These are phyloP conservation scores for Santalum album DNA, from an alignment of 164 flowering plant species.

Conservation along the genomic window DNA sequence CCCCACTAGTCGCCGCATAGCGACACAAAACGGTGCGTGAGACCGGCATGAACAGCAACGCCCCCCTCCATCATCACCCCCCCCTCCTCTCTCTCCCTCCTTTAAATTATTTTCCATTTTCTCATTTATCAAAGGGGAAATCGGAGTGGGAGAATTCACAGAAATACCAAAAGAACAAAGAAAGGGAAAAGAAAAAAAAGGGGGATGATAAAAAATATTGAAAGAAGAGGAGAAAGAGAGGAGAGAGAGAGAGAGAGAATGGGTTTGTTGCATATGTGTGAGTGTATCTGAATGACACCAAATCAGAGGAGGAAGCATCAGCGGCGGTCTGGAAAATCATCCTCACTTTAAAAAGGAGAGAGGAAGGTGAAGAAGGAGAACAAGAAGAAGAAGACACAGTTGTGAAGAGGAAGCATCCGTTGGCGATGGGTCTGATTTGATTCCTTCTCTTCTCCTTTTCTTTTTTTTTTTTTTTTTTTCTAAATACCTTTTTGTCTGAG, in stretches of 20 bases:
- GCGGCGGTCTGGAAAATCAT: not conserved
- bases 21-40: slow-evolving; percentile 1
- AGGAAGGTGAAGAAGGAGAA: not conserved
- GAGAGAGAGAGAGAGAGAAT: not conserved
- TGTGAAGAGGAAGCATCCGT: not conserved
- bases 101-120: not conserved
- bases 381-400: not conserved
- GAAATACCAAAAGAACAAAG: not conserved
- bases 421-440: not conserved
- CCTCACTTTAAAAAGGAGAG: not conserved
- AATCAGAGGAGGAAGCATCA: not conserved
- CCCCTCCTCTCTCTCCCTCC: not conserved
- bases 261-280: not conserved
- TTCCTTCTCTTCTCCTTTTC: not conserved
- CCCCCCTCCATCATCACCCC: not conserved
- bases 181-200: not conserved
- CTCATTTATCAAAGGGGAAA: no score
- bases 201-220: no score
- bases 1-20: not conserved
- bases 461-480: not conserved
- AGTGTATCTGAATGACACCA: not conserved
- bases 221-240: no score
- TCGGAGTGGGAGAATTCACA: not conserved
- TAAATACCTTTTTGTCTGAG: not conserved
- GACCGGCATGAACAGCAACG: not conserved